Conservation (phyloP, 1,284 basidiomycete genomes). For the Xerocomus amazonicus region DNA sequence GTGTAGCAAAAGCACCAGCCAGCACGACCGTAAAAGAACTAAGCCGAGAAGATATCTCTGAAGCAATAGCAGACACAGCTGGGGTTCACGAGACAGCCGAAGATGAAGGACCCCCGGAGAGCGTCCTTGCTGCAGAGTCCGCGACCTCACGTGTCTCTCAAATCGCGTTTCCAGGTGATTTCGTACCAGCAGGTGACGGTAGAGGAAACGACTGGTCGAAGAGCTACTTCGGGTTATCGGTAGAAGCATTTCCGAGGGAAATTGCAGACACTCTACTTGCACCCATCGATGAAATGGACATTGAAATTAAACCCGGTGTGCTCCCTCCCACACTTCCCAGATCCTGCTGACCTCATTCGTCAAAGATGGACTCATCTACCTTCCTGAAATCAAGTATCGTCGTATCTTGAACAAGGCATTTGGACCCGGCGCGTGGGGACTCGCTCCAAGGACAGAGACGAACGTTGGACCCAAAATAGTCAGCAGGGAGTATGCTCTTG, state of each 20-base stretch:
- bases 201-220: constrained; percentile 77
- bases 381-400: constrained; percentile 98
- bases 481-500: constrained; percentile 91
- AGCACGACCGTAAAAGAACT: constrained; percentile 23
- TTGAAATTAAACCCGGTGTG: constrained; percentile 92
- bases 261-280: constrained; percentile 71
- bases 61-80: constrained; percentile 20
- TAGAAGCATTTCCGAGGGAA: constrained; percentile 77
- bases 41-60: constrained; percentile 16
- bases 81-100: constrained; percentile 7
- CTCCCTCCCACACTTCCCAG: background rate
- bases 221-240: constrained; percentile 81
- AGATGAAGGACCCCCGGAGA: constrained; percentile 9
- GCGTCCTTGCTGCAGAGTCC: constrained; percentile 9
- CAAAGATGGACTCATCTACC: constrained; percentile 88
- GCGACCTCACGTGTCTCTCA: constrained; percentile 14
- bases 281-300: constrained; percentile 73
- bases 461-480: constrained; percentile 89
- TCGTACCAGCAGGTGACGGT: constrained; percentile 21
- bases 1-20: constrained; percentile 26
- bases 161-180: constrained; percentile 26
- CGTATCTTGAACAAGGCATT: constrained; percentile 92
- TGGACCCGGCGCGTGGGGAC: constrained; percentile 96
- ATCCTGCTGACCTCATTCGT: background rate
- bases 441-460: constrained; percentile 90